Base-by-base conservation (phyloP, 768 basidiomycete genomes). In the Lenzites betulinus region DNA sequence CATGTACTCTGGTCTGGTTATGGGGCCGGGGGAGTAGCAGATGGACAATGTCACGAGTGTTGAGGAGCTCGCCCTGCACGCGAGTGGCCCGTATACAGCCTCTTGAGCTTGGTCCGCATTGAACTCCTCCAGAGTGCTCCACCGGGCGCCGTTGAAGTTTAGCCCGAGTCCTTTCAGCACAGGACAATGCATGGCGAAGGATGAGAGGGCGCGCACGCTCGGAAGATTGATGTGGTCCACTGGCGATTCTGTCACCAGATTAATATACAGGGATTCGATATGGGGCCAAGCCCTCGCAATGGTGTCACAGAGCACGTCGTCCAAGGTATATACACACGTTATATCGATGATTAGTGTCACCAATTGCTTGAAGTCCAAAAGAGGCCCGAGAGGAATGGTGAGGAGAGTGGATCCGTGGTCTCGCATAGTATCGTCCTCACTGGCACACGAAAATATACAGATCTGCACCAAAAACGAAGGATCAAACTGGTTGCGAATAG, bases 241-340 rank as follows among this genome's bases (percentile, higher is more conserved):
- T n/a, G n/a, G n/a, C n/a, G n/a, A n/a, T n/a, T n/a, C n/a, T n/a
- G n/a, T n/a, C n/a, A n/a, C n/a, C n/a, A n/a, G n/a, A n/a, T n/a
- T n/a, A n/a, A n/a, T n/a, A n/a, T n/a, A n/a, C n/a, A n/a, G n/a
- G n/a, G n/a, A n/a, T n/a, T n/a, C n/a, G n/a, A n/a, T n/a, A n/a
- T n/a, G n/a, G 7, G 63, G 59, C 63, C 63, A 64, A 11, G 63
- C 54, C 23, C 22, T 7, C 1, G 59, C 59, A 18, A 64, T 25
- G 42, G n/a, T 20, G 6, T n/a, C 7, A 28, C 55, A 36, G 39
- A 60, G 41, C 8, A 25, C 49, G 22, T 64, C 57, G 54, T 64
- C 58, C 0, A 60, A 3, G 12, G 23, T 7, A 25, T 51, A 38
- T 12, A 16, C 1, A 22, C 25, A 38, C 3, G 25, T 25, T 2